Evolutionary conservation across 805 yeast species (phyloP).

Genomic region (Starmerella sirachaensis): DNA sequence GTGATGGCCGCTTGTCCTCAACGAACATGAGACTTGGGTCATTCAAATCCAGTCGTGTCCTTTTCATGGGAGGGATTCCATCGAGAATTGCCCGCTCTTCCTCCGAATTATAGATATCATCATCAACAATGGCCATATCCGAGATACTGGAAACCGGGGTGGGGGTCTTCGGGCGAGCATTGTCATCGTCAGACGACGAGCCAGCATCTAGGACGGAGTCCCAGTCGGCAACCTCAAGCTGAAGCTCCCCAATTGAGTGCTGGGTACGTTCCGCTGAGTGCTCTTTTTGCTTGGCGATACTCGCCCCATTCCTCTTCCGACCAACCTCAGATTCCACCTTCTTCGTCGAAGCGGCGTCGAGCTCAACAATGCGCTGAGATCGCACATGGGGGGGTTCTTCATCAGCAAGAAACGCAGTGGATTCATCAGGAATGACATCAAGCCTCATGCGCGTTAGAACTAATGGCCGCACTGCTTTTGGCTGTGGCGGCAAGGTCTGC

Average conservation of each 20-base stretch:
- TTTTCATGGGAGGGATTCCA: slow-evolving; percentile 34
- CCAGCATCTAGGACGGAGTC: slow-evolving; percentile 38
- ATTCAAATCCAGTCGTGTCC: slow-evolving; percentile 59
- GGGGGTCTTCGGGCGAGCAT: no score
- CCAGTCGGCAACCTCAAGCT: slow-evolving; percentile 25
- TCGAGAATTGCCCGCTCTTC: slow-evolving; percentile 60
- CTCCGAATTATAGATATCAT: slow-evolving; percentile 27
- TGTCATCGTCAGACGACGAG: slow-evolving; percentile 27
- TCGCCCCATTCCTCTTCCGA: neutral
- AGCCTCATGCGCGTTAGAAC: slow-evolving; percentile 46
- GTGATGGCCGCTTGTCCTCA: slow-evolving; percentile 29
- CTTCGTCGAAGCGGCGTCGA: neutral
- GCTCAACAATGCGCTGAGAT: neutral
- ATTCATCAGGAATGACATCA: slow-evolving; percentile 53
- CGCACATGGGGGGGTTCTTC: neutral
- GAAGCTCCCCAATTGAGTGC: slow-evolving; percentile 1
- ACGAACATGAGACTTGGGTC: slow-evolving; percentile 71
- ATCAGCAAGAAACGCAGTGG: slow-evolving; percentile 34
- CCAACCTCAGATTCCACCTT: neutral
- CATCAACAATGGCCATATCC: slow-evolving; percentile 23
- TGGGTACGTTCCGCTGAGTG: neutral
- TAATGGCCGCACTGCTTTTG: slow-evolving; percentile 29
- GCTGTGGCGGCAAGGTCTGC: slow-evolving; percentile 40
- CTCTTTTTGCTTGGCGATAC: neutral
- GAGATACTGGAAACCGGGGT: slow-evolving; percentile 10